Conservation (phyloP, 2,329 filamentous ascomycete genomes). For the Diaporthe sp. region DNA sequence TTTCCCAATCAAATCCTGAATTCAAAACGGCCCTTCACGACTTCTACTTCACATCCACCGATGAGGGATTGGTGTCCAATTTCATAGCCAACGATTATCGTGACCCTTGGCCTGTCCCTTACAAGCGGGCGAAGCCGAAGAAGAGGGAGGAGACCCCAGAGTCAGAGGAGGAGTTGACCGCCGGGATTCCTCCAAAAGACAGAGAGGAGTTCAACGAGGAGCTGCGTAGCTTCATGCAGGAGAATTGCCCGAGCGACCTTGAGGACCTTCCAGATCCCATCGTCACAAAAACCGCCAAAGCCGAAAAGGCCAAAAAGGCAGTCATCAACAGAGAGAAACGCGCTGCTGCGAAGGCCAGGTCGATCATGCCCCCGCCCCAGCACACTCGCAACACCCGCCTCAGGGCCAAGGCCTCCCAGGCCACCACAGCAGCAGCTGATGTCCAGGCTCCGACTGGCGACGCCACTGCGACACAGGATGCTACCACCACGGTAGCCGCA, state of each 20-base stretch:
- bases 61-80: background rate
- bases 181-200: conserved; percentile 26
- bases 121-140: background rate
- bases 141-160: background rate
- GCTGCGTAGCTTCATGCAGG: background rate
- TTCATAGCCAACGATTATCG: background rate
- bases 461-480: background rate
- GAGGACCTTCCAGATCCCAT: conserved; percentile 15
- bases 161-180: background rate
- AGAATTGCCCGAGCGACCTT: background rate
- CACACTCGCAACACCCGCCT: conserved; percentile 28
- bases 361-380: background rate
- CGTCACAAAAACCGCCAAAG: conserved; percentile 1
- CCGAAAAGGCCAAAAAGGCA: conserved; percentile 22
- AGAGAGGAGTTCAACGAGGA: conserved; percentile 26
- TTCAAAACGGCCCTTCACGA: background rate
- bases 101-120: conserved; percentile 2
- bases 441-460: background rate
- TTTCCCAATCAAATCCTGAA: background rate
- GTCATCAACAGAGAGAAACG: conserved; percentile 10
- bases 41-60: conserved; percentile 4
- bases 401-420: conserved; percentile 12
- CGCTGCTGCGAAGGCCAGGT: conserved; percentile 23
- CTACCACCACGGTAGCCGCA: background rate
- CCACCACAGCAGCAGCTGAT: background rate